Percentiles rank a stretch among this genome's conserved stretches.
Conservation (phyloP, 2,329 filamentous ascomycete species). For the Cladorrhinum sp. region DNA sequence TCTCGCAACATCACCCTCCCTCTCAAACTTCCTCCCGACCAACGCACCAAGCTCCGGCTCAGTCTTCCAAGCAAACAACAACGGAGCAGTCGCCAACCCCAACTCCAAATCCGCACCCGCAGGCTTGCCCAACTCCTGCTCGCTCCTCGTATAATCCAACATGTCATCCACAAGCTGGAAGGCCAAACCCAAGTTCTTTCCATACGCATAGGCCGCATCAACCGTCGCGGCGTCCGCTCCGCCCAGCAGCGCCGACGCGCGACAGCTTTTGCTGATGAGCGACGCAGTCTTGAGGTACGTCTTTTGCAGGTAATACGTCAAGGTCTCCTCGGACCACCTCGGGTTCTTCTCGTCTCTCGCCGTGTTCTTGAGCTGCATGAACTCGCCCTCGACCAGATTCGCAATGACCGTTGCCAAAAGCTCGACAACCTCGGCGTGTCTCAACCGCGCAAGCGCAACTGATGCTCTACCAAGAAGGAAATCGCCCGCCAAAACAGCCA, state of each 20-base stretch:
- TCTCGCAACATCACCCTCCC: conserved; percentile 78
- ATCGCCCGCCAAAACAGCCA: conserved; percentile 97
- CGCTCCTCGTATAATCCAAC: conserved; percentile 90
- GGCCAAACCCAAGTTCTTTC: conserved; percentile 87
- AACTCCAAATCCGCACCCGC: conserved; percentile 91
- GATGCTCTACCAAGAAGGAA: conserved; percentile 92
- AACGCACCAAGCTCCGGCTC: conserved; percentile 79
- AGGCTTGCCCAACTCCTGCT: conserved; percentile 85
- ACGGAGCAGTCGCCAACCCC: conserved; percentile 86
- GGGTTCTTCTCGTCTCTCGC: conserved; percentile 81
- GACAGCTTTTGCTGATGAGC: conserved; percentile 92
- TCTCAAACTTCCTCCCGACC: conserved; percentile 85
- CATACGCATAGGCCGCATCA: conserved; percentile 87
- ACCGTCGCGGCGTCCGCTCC: conserved; percentile 72
- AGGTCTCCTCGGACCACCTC: conserved; percentile 79
- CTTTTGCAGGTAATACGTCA: conserved; percentile 95
- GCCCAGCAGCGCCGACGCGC: conserved; percentile 82
- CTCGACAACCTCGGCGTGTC: conserved; percentile 92
- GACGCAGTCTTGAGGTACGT: conserved; percentile 97
- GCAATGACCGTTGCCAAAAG: conserved; percentile 94
- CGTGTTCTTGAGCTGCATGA: conserved; percentile 99
- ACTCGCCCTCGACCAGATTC: conserved; percentile 96
- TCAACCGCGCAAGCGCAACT: conserved; percentile 82
- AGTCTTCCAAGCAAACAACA: conserved; percentile 93
- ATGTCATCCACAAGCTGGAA: conserved; percentile 98